Evolutionary conservation across 2,329 filamentous ascomycete genomes (phyloP), one percentile per base, ranked within the genome.

Genomic region (Acrocalymma vagum): DNA sequence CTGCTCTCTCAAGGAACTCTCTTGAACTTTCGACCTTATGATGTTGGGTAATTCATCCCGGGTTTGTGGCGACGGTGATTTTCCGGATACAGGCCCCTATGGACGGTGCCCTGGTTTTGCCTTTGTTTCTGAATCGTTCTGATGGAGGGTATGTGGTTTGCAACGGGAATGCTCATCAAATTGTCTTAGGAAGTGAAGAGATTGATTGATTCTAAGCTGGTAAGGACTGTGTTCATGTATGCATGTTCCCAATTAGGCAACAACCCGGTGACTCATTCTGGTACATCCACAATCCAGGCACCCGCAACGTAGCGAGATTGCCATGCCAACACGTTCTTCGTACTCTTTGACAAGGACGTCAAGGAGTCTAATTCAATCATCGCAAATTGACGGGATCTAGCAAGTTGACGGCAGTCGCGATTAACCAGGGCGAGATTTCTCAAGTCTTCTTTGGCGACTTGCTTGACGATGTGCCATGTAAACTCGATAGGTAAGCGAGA

Each of bases 351-450:
- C 5, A 7, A 38, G 34, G n/a, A 29, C 23, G 16, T 13, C 13
- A 21, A 38, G 15, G 10, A 38, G 13, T 29, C 25, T 18, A 44
- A 23, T 20, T 16, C 24, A 15, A 44, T 15, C 9, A 14, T 38
- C 21, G 29, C 14, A 18, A 44, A 44, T 30, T 44, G 41, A 9
- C 41, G 41, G 17, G 28, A 31, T 8, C 41, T 16, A 29, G 41
- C 41, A 15, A 44, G 41, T 9, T 38, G 29, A 20, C 41, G 36
- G 35, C 41, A 44, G 13, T 27, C 29, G 10, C 29, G 17, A 29
- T 32, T 39, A 4, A 27, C 17, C 9, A 44, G 29, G 9, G 41
- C 41, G 13, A 44, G 30, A 10, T 18, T 38, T 11, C 10, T 14
- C 15, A 38, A 16, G 16, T 38, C 34, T 9, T 17, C 34, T 7